Conservation (phyloP, 1,284 basidiomycete species). For the Gomphus bonarii region DNA sequence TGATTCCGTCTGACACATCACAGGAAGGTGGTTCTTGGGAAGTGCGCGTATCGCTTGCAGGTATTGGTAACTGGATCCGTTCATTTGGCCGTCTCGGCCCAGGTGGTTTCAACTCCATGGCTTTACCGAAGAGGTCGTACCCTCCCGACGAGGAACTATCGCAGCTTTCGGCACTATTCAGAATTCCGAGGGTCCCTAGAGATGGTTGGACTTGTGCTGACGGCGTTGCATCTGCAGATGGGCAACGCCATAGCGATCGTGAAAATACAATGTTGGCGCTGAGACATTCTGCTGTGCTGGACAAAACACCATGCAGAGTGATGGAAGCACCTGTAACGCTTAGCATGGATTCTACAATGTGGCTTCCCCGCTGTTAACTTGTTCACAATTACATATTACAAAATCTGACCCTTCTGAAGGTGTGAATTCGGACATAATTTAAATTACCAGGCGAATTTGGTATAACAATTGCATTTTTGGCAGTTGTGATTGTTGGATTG, state of each 20-base stretch:
- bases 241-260: neutral
- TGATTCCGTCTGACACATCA: neutral
- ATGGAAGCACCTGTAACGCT: constrained; percentile 27
- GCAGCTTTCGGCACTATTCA: constrained; percentile 21
- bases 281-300: constrained; percentile 36
- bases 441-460: no score
- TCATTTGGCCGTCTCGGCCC: constrained; percentile 39
- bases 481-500: no score
- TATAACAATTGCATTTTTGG: no score
- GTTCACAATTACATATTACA: neutral
- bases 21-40: constrained; percentile 57
- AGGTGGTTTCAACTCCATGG: constrained; percentile 26
- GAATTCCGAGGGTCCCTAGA: constrained; percentile 11
- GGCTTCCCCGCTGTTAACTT: constrained; percentile 17
- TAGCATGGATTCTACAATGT: constrained; percentile 23
- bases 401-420: neutral
- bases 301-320: constrained; percentile 33
- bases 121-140: constrained; percentile 25
- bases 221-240: neutral
- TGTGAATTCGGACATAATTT: no score
- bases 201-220: constrained; percentile 13
- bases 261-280: constrained; percentile 31
- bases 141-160: constrained; percentile 30
- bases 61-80: constrained; percentile 45
- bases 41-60: constrained; percentile 48